Evolutionary conservation across 1,139 yeast species (phyloP).

Genomic region (Pichia sp.): DNA sequence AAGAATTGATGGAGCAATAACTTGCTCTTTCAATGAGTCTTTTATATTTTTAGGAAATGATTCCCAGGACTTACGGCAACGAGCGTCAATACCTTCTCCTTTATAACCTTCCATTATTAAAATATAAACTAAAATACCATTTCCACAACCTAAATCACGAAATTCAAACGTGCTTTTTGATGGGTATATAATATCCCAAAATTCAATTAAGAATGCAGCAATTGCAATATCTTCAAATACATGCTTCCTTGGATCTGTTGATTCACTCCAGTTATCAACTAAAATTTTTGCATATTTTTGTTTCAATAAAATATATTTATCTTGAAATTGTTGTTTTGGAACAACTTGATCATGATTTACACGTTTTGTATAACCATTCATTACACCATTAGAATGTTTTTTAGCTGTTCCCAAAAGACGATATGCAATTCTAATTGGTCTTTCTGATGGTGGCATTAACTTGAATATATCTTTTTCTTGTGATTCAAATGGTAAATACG

Average conservation of each 20-base stretch:
- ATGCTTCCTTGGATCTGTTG: slow-evolving; percentile 91
- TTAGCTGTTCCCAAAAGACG: slow-evolving; percentile 71
- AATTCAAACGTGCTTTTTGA: slow-evolving; percentile 52
- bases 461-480: slow-evolving; percentile 29
- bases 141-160: slow-evolving; percentile 93
- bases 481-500: slow-evolving; percentile 60
- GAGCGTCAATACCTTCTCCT: slow-evolving; percentile 86
- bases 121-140: slow-evolving; percentile 78
- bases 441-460: slow-evolving; percentile 40
- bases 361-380: slow-evolving; percentile 79
- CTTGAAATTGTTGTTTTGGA: slow-evolving; percentile 75
- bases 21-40: slow-evolving; percentile 58
- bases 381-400: slow-evolving; percentile 79
- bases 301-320: slow-evolving; percentile 71
- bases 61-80: slow-evolving; percentile 84
- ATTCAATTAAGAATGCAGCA: slow-evolving; percentile 88
- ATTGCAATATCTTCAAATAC: slow-evolving; percentile 95
- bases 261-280: slow-evolving; percentile 85
- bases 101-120: slow-evolving; percentile 69
- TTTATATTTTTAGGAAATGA: slow-evolving; percentile 61
- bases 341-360: slow-evolving; percentile 87
- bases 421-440: slow-evolving; percentile 76
- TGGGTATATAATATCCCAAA: slow-evolving; percentile 64
- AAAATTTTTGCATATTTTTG: slow-evolving; percentile 70
- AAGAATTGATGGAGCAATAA: slow-evolving; percentile 67